Conservation (phyloP, 1,284 basidiomycete genomes). For the Irpex rosettiformis region DNA sequence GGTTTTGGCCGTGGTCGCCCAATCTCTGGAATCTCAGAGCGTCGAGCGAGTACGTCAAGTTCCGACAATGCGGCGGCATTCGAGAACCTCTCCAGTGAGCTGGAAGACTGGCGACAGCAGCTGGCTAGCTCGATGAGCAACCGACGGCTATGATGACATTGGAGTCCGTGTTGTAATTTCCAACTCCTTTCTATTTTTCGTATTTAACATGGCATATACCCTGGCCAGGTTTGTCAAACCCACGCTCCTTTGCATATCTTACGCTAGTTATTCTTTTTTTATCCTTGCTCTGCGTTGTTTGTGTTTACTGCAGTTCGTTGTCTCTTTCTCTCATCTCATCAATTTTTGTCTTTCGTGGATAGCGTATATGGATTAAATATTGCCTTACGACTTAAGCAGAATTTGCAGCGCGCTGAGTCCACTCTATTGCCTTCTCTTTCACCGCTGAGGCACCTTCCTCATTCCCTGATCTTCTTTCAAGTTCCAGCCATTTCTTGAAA, state of each 20-base stretch:
- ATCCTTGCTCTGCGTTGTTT: conserved; percentile 23
- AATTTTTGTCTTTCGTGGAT: conserved; percentile 15
- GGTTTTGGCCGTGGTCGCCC: conserved; percentile 60
- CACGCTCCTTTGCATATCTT: conserved; percentile 48
- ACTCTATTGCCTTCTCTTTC: conserved; percentile 86
- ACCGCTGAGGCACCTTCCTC: conserved; percentile 80
- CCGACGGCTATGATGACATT: conserved; percentile 58
- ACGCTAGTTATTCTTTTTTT: conserved; percentile 32
- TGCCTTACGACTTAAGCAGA: conserved; percentile 14
- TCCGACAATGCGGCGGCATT: conserved; percentile 77
- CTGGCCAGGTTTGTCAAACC: conserved; percentile 26
- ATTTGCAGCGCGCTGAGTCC: conserved; percentile 61
- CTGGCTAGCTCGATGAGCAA: conserved; percentile 72
- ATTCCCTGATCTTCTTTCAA: conserved; percentile 87
- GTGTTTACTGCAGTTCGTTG: conserved; percentile 17
- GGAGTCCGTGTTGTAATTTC: neutral
- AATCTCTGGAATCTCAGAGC: conserved; percentile 59
- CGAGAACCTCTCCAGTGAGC: conserved; percentile 70
- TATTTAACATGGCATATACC: conserved; percentile 33
- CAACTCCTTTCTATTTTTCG: conserved; percentile 12
- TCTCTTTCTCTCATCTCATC: conserved; percentile 12
- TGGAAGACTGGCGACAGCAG: conserved; percentile 82
- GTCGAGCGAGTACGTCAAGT: conserved; percentile 70
- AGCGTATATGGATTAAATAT: conserved; percentile 19
- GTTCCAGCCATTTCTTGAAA: conserved; percentile 97